phyloP scores from a whole-genome alignment of 345 rosid genomes.

The Salix koriyanagi region DNA sequence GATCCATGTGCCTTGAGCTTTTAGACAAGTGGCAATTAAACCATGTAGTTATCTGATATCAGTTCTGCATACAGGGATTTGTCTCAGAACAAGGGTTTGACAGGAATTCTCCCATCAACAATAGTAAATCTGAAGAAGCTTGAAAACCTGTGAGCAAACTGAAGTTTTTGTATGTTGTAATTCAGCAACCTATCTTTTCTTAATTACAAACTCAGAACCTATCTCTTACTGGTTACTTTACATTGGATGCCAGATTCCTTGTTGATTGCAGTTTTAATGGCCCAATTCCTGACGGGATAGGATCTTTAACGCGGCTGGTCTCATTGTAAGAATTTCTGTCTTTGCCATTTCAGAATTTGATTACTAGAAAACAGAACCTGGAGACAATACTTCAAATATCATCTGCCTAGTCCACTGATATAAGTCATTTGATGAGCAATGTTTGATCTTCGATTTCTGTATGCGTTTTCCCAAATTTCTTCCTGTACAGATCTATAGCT shows the following conservation, averaged over 20 bases:
- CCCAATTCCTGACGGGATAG: too few species aligned
- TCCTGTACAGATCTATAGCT: not conserved
- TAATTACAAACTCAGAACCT: not conserved
- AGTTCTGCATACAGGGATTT: constrained; percentile 2
- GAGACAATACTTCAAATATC: too few species aligned
- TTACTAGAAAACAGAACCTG: too few species aligned
- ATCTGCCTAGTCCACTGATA: too few species aligned
- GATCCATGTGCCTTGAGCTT: too few species aligned
- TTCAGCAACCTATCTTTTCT: not conserved
- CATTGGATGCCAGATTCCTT: too few species aligned
- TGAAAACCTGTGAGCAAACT: not conserved
- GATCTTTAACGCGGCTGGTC: too few species aligned
- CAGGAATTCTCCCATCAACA: constrained; percentile 4
- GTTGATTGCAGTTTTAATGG: too few species aligned
- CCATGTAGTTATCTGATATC: not conserved
- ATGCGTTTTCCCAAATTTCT: not conserved
- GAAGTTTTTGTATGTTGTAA: not conserved
- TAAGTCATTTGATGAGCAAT: too few species aligned
- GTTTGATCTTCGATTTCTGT: not conserved
- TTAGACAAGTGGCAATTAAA: too few species aligned
- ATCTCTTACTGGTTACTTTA: not conserved
- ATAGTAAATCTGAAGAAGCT: constrained; percentile 7
- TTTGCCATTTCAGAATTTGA: too few species aligned
- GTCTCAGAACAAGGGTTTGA: constrained; percentile 2
- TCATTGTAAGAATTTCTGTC: too few species aligned